Percentiles rank a stretch among this genome's conserved stretches.
These are phyloP conservation scores for Trichomonascaceae sp. DNA, from an alignment of 1,139 yeast genomes.

Conservation along the genomic window DNA sequence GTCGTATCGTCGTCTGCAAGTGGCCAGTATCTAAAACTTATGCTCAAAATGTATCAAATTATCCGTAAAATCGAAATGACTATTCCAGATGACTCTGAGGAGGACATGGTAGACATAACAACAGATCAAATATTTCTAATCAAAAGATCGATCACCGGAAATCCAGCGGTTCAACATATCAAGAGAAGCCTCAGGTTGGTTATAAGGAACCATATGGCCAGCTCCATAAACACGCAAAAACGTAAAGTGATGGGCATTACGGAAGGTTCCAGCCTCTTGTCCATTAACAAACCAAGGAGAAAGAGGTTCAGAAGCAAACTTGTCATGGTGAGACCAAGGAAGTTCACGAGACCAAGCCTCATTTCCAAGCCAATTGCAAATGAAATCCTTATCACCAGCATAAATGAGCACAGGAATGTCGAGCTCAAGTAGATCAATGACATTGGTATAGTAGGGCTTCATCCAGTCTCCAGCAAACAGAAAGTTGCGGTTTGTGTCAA, in stretches of 20 bases:
- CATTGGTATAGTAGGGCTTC: conserved; percentile 52
- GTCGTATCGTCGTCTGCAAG: too few species aligned
- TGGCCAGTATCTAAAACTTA: too few species aligned
- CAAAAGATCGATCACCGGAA: conserved; percentile 22
- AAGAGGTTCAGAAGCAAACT: conserved; percentile 20
- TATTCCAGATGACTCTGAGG: too few species aligned
- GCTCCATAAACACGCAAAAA: conserved; percentile 54
- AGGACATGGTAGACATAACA: too few species aligned
- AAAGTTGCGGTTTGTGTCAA: conserved; percentile 44
- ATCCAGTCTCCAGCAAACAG: conserved; percentile 46
- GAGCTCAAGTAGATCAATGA: conserved; percentile 43
- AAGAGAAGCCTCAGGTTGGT: conserved; percentile 63
- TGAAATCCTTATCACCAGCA: conserved; percentile 83
- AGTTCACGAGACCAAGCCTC: conserved; percentile 62
- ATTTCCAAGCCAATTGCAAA: conserved; percentile 87
- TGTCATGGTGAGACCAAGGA: conserved; percentile 39
- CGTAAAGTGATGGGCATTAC: conserved; percentile 42
- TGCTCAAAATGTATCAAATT: too few species aligned
- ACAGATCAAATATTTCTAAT: too few species aligned
- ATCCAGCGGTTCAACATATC: conserved; percentile 77
- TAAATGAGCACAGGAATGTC: conserved; percentile 67
- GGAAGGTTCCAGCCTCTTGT: conserved; percentile 49
- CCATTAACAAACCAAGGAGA: conserved; percentile 33
- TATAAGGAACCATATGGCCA: conserved; percentile 66
- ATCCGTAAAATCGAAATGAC: too few species aligned